These are phyloP conservation scores for Phytopythium oedochilum DNA, from an alignment of 352 stramenopile species.

Conservation along the genomic window DNA sequence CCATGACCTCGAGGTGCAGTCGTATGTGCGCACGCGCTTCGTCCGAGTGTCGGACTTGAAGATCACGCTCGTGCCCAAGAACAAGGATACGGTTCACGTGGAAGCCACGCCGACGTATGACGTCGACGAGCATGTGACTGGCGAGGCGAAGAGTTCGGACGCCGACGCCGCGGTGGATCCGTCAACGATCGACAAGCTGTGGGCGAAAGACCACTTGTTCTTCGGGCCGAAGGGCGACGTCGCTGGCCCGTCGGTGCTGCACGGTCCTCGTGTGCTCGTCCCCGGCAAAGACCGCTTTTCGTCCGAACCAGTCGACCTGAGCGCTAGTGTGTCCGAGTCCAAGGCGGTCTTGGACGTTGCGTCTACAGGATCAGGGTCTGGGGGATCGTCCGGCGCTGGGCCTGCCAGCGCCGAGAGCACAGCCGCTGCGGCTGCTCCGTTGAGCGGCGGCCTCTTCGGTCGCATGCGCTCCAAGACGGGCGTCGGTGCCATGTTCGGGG, in stretches of 20 bases:
- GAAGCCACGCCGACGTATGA: conserved; percentile 17
- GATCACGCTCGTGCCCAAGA: conserved; percentile 56
- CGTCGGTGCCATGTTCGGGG: conserved; percentile 43
- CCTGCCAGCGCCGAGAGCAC: conserved; percentile 3
- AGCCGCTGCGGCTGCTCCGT: conserved; percentile 4
- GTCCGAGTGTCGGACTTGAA: conserved; percentile 62
- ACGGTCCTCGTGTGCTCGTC: conserved; percentile 29
- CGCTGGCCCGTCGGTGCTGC: conserved; percentile 53
- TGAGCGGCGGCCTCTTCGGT: conserved; percentile 38
- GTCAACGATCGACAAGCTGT: conserved; percentile 20
- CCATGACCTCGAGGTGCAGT: conserved; percentile 60
- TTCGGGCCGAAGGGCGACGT: conserved; percentile 62
- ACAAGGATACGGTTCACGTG: conserved; percentile 56
- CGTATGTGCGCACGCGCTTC: conserved; percentile 55
- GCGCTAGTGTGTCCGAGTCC: conserved; percentile 43
- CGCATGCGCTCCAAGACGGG: conserved; percentile 40
- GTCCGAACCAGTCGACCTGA: conserved; percentile 59
- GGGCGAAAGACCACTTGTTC: conserved; percentile 58
- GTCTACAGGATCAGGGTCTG: conserved; percentile 3
- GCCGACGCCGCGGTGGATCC: not conserved
- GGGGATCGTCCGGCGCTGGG: conserved; percentile 15
- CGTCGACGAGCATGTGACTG: conserved; percentile 6
- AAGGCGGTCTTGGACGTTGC: conserved; percentile 47
- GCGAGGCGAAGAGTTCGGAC: conserved; percentile 2
- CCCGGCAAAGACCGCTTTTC: conserved; percentile 42